Base-by-base conservation (phyloP, 2,329 filamentous ascomycete genomes). In the Botrytis deweyae region DNA sequence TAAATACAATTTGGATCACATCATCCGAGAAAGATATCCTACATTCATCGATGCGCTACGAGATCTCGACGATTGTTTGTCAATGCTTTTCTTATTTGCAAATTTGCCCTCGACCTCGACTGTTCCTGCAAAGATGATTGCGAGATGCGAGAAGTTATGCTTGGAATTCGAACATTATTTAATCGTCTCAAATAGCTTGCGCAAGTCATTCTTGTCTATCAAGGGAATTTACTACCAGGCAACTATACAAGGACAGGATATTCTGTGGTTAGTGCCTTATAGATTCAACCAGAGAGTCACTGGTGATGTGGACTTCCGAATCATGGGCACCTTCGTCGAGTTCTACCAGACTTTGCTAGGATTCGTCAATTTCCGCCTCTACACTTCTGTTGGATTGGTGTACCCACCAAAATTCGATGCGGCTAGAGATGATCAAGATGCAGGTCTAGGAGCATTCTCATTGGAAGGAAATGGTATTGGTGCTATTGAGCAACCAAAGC, bases 211-310 rank as follows among this genome's bases (percentile, higher is more conserved):
- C 86, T 85, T 99, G 77, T 97, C 94, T 2, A 98, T 99, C 85
- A 99, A 99, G 87, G 96, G 96, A 76, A 98, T 99, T 80, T 99
- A 99, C 86, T 99, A 98, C 84, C 95, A 98, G 85, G 96, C 95
- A 38, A 98, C 92, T 70, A 97, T 99, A 76, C 94, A 98, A 83
- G 96, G 96, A 67, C 95, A 99, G 85, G 95, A 98, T 80, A 92
- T 99, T 68, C 87, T 98, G 77, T 99, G 96, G 96, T 87, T 99
- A 58, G 95, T 98, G 18, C 96, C 96, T 1, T 99, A 99, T 86
- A 94, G 94, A 83, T 99, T 99, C 84, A 97, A 98, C 81, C 96
- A 99, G 86, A 88, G 93, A 78, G 91, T 97, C 22, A 93, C 96
- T 59, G 93, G 92, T 74, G 96, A 99, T 83, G 92, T 99, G 77